Evolutionary conservation across 306 rosid species (phyloP), one percentile per base, ranked within the genome.

Genomic region (Ammopiptanthus mongolicus): DNA sequence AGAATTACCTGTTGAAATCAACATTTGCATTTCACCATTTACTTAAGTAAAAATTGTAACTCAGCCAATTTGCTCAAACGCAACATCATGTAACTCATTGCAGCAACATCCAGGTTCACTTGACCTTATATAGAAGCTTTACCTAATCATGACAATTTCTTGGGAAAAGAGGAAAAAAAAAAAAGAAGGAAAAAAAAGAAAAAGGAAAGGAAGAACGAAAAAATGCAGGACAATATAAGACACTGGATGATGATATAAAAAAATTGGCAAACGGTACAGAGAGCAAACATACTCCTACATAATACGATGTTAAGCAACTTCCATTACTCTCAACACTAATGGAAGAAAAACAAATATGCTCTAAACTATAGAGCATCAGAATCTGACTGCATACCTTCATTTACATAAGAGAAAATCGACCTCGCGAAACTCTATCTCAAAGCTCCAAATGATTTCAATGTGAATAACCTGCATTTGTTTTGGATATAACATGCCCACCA

Each of bases 391-490:
- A 89, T 96, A 90, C 99, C 99, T 95, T 92, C 70, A 68, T 65
- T 84, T 80, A 84, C 74, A 86, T 60, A 87, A 84, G 89, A 79
- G 87, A 87, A 90, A 90, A 85, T 85, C 91, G 87, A 91, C 85
- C 86, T 88, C 56, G 90, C 88, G 69, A 88, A 85, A 86, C 72
- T 73, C 86, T 81, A 85, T 81, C 87, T 90, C 94, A 85, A 81
- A 85, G 96, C 96, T 95, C 96, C 91, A 87, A 88, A 34, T 66
- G 88, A 81, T 72, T 80, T 87, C 91, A 89, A 87, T 84, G 84
- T 47, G 87, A 65, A 83, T 74, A 89, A 87, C 98, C 96, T 90
- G 98, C 96, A 88, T 66, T 85, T 78, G 68, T 83, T 83, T 83
- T 62, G 91, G 85, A 84, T 86, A 81, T 81, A 76, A 90, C 91